phyloP scores from a whole-genome alignment of 2,329 filamentous ascomycete genomes.

The Claviceps fusiformis region DNA sequence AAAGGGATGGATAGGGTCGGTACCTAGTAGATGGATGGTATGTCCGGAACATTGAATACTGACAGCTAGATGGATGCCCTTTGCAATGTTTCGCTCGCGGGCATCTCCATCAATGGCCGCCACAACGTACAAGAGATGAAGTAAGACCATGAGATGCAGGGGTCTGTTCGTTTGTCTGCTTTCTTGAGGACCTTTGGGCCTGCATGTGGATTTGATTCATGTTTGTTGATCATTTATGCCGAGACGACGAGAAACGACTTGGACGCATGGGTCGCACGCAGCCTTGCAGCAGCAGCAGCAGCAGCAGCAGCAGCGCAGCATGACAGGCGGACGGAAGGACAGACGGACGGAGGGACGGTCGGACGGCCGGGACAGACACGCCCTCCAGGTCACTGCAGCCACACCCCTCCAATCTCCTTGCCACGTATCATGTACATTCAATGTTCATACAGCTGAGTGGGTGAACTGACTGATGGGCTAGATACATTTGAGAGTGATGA shows the following conservation, averaged over 20 bases:
- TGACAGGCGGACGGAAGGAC: neutral
- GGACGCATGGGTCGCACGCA: neutral
- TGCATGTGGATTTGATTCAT: neutral
- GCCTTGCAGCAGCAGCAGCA: neutral
- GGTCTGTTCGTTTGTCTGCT: neutral
- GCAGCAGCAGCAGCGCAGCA: neutral
- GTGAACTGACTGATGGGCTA: too few relatives aligned
- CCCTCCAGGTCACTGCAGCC: neutral
- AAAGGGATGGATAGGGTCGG: too few relatives aligned
- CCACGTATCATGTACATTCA: too few relatives aligned
- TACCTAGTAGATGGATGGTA: too few relatives aligned
- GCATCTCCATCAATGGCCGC: too few relatives aligned
- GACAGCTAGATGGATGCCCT: neutral
- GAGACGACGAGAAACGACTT: neutral
- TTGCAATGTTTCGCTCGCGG: too few relatives aligned
- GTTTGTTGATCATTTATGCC: neutral
- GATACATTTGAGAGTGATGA: too few relatives aligned
- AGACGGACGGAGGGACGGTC: neutral
- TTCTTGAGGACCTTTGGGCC: neutral
- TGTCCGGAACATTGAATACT: neutral
- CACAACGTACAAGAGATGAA: neutral
- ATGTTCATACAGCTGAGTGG: too few relatives aligned
- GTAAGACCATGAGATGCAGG: neutral
- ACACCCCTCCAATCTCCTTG: neutral
- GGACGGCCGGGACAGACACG: neutral